A percentile compares a stretch with the other conserved stretches of the same genome.
phyloP scores from a whole-genome alignment of 345 rosid species.

The Anacardium occidentale region DNA sequence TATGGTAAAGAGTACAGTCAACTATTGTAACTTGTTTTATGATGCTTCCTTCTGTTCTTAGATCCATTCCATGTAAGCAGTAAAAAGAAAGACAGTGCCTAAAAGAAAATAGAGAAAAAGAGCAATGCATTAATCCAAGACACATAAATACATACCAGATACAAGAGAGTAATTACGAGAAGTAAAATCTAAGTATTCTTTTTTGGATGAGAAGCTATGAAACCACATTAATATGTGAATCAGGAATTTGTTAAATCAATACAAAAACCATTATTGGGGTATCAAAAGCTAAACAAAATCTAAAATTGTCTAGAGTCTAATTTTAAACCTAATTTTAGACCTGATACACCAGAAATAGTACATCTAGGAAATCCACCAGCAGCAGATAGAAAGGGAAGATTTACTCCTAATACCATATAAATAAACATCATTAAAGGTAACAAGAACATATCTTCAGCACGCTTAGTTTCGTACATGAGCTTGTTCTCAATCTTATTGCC shows the following conservation, averaged over 20 bases:
- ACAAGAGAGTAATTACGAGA: too few species aligned
- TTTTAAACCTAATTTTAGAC: background rate
- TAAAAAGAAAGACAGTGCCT: background rate
- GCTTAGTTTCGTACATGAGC: background rate
- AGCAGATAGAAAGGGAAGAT: background rate
- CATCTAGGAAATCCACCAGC: constrained; percentile 1
- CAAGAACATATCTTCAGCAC: background rate
- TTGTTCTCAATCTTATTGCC: background rate
- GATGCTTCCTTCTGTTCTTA: background rate
- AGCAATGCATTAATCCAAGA: background rate
- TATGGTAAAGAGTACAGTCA: background rate
- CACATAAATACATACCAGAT: background rate
- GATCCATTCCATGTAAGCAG: background rate
- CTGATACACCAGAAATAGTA: background rate
- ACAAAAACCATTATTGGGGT: too few species aligned
- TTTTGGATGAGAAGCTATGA: too few species aligned
- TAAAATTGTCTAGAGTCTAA: background rate
- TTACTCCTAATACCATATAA: background rate
- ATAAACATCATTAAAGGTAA: background rate
- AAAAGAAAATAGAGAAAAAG: background rate
- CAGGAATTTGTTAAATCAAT: too few species aligned
- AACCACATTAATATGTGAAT: too few species aligned
- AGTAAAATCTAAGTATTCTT: too few species aligned
- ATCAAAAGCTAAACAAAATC: too few species aligned
- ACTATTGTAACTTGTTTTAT: too few species aligned